Base-by-base conservation (phyloP, 495 filamentous ascomycete genomes). In the Margaritispora aquatica region DNA sequence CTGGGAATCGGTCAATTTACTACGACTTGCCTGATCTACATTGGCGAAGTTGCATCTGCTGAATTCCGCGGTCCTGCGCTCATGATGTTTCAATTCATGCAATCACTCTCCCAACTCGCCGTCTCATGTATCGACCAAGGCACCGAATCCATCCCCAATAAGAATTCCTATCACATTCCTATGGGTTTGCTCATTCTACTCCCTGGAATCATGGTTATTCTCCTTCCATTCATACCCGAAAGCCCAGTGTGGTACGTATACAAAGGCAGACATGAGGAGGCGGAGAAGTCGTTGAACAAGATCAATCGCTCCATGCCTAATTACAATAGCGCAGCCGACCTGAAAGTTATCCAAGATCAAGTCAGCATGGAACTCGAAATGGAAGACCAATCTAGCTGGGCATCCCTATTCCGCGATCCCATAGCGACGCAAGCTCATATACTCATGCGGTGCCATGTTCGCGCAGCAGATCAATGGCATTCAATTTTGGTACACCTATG, bases 391-490 rank as follows among this genome's bases (percentile, higher is more conserved):
- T 66, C 70, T 1, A 63, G 63, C 19, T 75, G 73, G 73, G 22
- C 10, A 1, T 63, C 66, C 0, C 62, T 75, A 10, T 1, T 75
- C 57, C 48, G 46, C 0, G 71, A 74, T 26, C 68, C 71, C 13
- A 52, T 74, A 74, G 54, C 69, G 73, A 31, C 63, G 65, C 13
- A 75, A 75, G 58, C 58, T 74, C 15, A 58, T 73, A 31, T 75
- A 62, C 44, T 60, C 69, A 13, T 63, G 57, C 29, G 72, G 73
- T 24, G 69, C 60, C 47, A 68, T 75, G 67, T 67, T 68, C 55
- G 71, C 65, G 1, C 72, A 74, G 51, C 73, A 75, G 54, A 72
- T 75, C 59, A 68, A 65, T 58, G 72, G 73, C 22, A 75, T 74
- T 49, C 63, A 65, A n/a, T 75, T 72, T 57, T 74, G 63, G 55